A percentile compares a stretch with the other conserved stretches of the same genome.
Conservation (phyloP, 1,284 basidiomycete genomes). For the Irpex sp. region DNA sequence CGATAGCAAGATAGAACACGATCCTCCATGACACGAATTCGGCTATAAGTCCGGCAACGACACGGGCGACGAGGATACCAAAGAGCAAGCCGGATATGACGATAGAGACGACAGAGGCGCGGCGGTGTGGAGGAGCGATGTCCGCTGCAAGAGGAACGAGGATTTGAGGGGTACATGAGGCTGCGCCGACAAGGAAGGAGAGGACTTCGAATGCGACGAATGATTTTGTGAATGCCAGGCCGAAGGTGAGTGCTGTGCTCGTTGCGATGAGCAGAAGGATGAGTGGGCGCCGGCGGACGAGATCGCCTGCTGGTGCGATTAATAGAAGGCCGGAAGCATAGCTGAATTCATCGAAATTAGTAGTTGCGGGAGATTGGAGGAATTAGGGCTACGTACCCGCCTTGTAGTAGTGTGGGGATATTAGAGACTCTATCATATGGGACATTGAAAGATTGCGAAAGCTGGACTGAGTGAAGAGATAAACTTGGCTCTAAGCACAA, state of each 20-base stretch:
- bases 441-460: slow-evolving; percentile 52
- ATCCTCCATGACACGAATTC: slow-evolving; percentile 39
- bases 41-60: slow-evolving; percentile 41
- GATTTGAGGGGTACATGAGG: slow-evolving; percentile 36
- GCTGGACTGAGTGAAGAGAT: slow-evolving; percentile 38
- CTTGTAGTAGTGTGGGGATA: slow-evolving; percentile 49
- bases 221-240: slow-evolving; percentile 37
- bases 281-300: slow-evolving; percentile 45
- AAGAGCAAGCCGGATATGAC: slow-evolving; percentile 41
- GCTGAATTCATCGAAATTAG: slow-evolving; percentile 17
- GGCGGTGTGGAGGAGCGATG: slow-evolving; percentile 39
- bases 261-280: slow-evolving; percentile 36
- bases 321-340: slow-evolving; percentile 47
- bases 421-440: slow-evolving; percentile 54
- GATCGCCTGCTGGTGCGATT: slow-evolving; percentile 50
- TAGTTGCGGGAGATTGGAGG: neutral
- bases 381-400: slow-evolving; percentile 30
- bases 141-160: slow-evolving; percentile 51
- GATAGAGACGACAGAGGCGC: slow-evolving; percentile 44
- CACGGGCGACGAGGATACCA: slow-evolving; percentile 44
- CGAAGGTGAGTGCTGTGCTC: slow-evolving; percentile 36
- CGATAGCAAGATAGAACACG: slow-evolving; percentile 41
- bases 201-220: slow-evolving; percentile 38
- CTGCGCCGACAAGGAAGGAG: slow-evolving; percentile 39
- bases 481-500: neutral